phyloP scores from a whole-genome alignment of 495 filamentous ascomycete genomes.

The Penicillium pancosmium region DNA sequence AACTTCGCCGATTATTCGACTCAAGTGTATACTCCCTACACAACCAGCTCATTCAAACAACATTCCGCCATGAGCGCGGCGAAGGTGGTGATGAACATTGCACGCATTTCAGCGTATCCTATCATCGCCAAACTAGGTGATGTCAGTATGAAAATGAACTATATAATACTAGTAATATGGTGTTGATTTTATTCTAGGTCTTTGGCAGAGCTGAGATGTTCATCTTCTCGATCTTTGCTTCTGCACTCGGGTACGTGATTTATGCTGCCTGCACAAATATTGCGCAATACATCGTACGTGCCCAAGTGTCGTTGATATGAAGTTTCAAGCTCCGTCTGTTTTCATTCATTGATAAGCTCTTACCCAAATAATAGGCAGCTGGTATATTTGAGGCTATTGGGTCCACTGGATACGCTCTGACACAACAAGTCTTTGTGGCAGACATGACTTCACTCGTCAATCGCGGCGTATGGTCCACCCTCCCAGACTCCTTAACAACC shows the following conservation, averaged over 20 bases:
- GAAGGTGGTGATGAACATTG: constrained; percentile 29
- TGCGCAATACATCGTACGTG: constrained; percentile 25
- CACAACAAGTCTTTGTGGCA: constrained; percentile 32
- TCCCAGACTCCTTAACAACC: constrained; percentile 28
- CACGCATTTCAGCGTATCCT: constrained; percentile 28
- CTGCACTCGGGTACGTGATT: constrained; percentile 20
- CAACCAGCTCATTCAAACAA: constrained; percentile 27
- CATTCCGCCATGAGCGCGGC: constrained; percentile 32
- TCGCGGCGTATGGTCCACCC: constrained; percentile 31
- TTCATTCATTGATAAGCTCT: background rate
- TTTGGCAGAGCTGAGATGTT: constrained; percentile 31
- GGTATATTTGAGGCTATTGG: constrained; percentile 33
- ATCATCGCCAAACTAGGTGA: constrained; percentile 32
- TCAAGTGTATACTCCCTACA: constrained; percentile 26
- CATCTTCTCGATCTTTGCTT: constrained; percentile 21
- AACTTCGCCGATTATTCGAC: constrained; percentile 30
- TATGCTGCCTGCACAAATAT: constrained; percentile 29
- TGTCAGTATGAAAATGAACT: constrained; percentile 6
- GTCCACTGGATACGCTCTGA: constrained; percentile 30
- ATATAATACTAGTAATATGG: background rate
- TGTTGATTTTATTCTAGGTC: constrained; percentile 2
- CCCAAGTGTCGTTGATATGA: too few species aligned
- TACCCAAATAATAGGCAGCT: constrained; percentile 13
- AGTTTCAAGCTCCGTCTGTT: too few species aligned
- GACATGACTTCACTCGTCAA: constrained; percentile 32